Base-by-base conservation (phyloP, 345 rosid species). In the Citrus sp. region DNA sequence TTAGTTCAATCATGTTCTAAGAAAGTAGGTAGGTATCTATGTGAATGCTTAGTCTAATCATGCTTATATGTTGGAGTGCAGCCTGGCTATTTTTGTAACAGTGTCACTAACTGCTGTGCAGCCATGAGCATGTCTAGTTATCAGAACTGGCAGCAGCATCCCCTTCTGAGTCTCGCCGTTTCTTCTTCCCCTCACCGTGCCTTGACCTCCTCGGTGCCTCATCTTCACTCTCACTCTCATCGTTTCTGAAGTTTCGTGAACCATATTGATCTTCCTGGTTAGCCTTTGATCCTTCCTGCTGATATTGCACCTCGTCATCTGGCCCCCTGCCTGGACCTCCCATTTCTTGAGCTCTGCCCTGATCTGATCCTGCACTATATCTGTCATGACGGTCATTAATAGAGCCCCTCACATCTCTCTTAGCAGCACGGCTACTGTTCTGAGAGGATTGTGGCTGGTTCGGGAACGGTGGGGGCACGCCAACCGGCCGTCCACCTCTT, bases 121-220 rank as follows among this genome's bases (percentile, higher is more conserved):
- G 35, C 38, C 32, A 56, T 70, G 40, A 66, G 77, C 55, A 40
- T 35, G 19, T 66, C 82, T 75, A 81, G 67, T 34, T 80, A 67
- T 6, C 81, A 28, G 82, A 70, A 79, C 70, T 73, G 27, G 63
- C 54, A 32, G 77, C 78, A 14, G 46, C 81, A 3, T 80, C 83
- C 42, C 76, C 84, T 70, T 85, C 90, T 35, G 86, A 51, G 40
- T 81, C 80, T 75, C 87, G 84, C 19, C 87, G 83, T 76, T 87
- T 91, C 88, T 92, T 92, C 88, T 89, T 92, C 80, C 91, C 97
- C 84, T 94, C 95, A n/a, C 98, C 97, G 19, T 96, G 95, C 81
- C 99, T 91, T 14, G 98, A 94, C 72, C 99, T 84, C 87, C 99
- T 89, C 8, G 99, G 99, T 73, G 99, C 99, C 74, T 96, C 97